These are phyloP conservation scores for Ustilago nuda DNA, from an alignment of 1,284 basidiomycete species.

Conservation along the genomic window DNA sequence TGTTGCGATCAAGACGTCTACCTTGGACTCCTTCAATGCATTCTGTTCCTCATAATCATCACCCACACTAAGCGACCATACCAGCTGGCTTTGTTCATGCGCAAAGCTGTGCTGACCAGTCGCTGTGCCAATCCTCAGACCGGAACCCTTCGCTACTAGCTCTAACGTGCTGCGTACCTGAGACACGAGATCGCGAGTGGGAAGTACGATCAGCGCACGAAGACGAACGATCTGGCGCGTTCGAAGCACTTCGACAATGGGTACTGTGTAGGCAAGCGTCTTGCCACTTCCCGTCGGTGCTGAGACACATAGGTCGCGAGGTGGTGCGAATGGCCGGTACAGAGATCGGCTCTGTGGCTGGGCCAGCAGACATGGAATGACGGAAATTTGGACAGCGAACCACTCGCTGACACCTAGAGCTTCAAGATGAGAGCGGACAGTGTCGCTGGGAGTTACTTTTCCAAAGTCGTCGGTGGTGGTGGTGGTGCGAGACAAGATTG, in stretches of 20 bases:
- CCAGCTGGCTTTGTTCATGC: slow-evolving; percentile 63
- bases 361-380: slow-evolving; percentile 81
- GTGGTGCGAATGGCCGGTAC: slow-evolving; percentile 79
- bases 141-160: slow-evolving; percentile 78
- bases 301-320: slow-evolving; percentile 90
- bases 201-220: slow-evolving; percentile 90
- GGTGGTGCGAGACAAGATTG: slow-evolving; percentile 9
- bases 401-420: slow-evolving; percentile 62
- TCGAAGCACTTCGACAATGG: slow-evolving; percentile 78
- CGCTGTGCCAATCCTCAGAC: slow-evolving; percentile 77
- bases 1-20: slow-evolving; percentile 94
- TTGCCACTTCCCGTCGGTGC: slow-evolving; percentile 98
- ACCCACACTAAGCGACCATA: slow-evolving; percentile 11
- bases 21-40: slow-evolving; percentile 68
- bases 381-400: slow-evolving; percentile 79
- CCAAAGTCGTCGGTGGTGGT: slow-evolving; percentile 33
- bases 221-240: slow-evolving; percentile 72
- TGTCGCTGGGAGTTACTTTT: slow-evolving; percentile 42
- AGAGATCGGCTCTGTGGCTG: slow-evolving; percentile 70
- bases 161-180: slow-evolving; percentile 95
- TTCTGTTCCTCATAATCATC: slow-evolving; percentile 15
- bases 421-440: slow-evolving; percentile 48
- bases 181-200: slow-evolving; percentile 92
- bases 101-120: slow-evolving; percentile 67
- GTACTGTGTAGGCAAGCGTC: slow-evolving; percentile 91